phyloP scores from a whole-genome alignment of 1,284 basidiomycete species.

The Tilletiopsis washingtonensis region DNA sequence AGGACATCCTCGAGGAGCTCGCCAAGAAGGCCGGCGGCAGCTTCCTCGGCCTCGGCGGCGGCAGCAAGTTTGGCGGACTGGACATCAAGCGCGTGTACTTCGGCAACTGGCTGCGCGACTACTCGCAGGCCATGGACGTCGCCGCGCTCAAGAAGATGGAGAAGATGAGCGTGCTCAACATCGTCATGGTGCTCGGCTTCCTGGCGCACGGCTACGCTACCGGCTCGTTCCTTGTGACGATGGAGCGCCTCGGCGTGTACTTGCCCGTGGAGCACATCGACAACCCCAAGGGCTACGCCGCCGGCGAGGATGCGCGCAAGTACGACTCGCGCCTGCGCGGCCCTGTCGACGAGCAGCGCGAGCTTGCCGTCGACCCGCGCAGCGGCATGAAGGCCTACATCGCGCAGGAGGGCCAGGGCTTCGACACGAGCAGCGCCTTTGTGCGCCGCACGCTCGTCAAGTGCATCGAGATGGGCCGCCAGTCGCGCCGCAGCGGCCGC shows the following conservation, averaged over 20 bases:
- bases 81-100: constrained; percentile 45
- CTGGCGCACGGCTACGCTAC: constrained; percentile 53
- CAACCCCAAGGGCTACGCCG: constrained; percentile 53
- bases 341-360: constrained; percentile 65
- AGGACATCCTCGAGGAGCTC: constrained; percentile 32
- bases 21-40: constrained; percentile 32
- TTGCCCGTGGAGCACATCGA: constrained; percentile 20
- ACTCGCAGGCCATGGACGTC: constrained; percentile 51
- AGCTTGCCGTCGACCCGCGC: constrained; percentile 74
- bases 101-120: constrained; percentile 36
- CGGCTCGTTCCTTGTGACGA: constrained; percentile 78
- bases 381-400: constrained; percentile 97
- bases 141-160: constrained; percentile 53
- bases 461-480: constrained; percentile 58
- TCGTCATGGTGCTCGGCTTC: constrained; percentile 59
- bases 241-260: constrained; percentile 63
- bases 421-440: constrained; percentile 81
- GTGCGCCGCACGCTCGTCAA: constrained; percentile 68
- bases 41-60: constrained; percentile 14
- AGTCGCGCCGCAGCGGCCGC: constrained; percentile 55
- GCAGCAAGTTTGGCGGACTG: constrained; percentile 38
- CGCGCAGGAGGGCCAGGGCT: constrained; percentile 63
- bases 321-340: constrained; percentile 70
- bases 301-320: constrained; percentile 66
- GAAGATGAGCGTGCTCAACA: constrained; percentile 70